Evolutionary conservation across 2,329 filamentous ascomycete species (phyloP).

Genomic region (Corniculantispora saksenae): DNA sequence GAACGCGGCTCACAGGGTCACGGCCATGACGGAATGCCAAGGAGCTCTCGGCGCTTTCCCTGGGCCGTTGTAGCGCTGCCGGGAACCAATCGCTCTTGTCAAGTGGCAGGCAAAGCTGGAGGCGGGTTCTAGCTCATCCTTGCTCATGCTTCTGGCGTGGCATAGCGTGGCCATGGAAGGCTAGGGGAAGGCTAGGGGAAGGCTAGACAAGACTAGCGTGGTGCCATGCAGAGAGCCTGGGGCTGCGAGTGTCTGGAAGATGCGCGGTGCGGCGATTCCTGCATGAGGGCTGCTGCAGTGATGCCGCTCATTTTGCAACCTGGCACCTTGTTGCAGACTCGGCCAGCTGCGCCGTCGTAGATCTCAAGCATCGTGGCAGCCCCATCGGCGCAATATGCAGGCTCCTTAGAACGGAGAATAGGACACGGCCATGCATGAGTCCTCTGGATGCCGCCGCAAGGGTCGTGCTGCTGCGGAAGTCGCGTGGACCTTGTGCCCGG

Average conservation of each 20-base stretch:
- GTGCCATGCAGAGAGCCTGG: conserved; percentile 11
- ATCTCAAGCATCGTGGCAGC: conserved; percentile 16
- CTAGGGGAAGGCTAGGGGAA: conserved; percentile 13
- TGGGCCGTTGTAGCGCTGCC: conserved; percentile 8
- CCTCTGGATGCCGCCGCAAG: not conserved
- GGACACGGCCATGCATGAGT: conserved; percentile 10
- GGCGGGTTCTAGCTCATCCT: conserved; percentile 15
- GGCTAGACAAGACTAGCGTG: conserved; percentile 9
- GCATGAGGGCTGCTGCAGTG: conserved; percentile 14
- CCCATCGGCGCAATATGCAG: conserved; percentile 18
- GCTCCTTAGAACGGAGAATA: conserved; percentile 6
- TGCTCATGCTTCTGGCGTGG: conserved; percentile 15
- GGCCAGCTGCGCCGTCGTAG: conserved; percentile 15
- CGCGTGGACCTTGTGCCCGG: not conserved
- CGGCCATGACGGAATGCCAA: conserved; percentile 15
- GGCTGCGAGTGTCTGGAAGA: not conserved
- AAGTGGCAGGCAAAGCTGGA: conserved; percentile 6
- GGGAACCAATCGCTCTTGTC: conserved; percentile 10
- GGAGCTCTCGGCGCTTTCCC: conserved; percentile 9
- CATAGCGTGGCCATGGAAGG: conserved; percentile 11
- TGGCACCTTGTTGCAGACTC: conserved; percentile 11
- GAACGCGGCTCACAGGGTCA: conserved; percentile 2
- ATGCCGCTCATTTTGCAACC: conserved; percentile 7
- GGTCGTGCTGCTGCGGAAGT: not conserved
- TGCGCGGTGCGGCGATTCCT: conserved; percentile 16